Conservation (phyloP, 2,329 filamentous ascomycete genomes). For the Zymoseptoria passerinii region DNA sequence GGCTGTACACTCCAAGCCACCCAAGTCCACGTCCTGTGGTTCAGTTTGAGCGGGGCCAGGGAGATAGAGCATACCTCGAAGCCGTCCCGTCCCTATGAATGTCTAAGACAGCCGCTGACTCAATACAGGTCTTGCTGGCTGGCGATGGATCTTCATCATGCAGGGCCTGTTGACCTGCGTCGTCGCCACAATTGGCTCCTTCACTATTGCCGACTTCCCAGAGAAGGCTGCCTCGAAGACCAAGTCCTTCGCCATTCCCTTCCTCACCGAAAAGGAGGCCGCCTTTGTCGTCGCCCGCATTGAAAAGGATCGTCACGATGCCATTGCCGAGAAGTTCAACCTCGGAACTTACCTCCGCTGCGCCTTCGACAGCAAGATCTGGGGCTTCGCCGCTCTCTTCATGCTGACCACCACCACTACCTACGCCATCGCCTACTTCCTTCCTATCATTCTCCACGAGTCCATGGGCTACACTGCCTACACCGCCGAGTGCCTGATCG, state of each 20-base stretch:
- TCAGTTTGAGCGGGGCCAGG: too few species aligned
- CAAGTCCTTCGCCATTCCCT: slow-evolving; percentile 28
- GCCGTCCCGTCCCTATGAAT: too few species aligned
- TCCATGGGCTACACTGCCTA: slow-evolving; percentile 29
- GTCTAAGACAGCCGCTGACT: too few species aligned
- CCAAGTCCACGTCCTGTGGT: too few species aligned
- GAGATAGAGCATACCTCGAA: too few species aligned
- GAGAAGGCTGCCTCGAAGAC: slow-evolving; percentile 34
- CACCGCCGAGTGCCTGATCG: slow-evolving; percentile 27
- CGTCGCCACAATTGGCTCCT: slow-evolving; percentile 34
- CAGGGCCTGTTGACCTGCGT: slow-evolving; percentile 35
- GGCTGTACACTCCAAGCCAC: too few species aligned
- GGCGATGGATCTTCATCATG: slow-evolving; percentile 41
- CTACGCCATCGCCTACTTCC: slow-evolving; percentile 31
- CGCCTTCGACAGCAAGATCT: slow-evolving; percentile 45
- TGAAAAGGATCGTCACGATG: slow-evolving; percentile 47
- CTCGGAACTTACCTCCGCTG: slow-evolving; percentile 27
- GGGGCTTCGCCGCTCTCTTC: slow-evolving; percentile 44
- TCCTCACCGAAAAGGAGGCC: slow-evolving; percentile 40
- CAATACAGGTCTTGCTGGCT: slow-evolving; percentile 28
- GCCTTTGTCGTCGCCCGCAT: slow-evolving; percentile 45
- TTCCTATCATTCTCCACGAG: slow-evolving; percentile 31
- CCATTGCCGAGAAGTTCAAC: slow-evolving; percentile 40
- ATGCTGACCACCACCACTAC: slow-evolving; percentile 46
- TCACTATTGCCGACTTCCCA: slow-evolving; percentile 39